Percentiles rank a stretch among this genome's conserved stretches.
Conservation (phyloP, 208 protist species). For the Crithidia bombi region DNA sequence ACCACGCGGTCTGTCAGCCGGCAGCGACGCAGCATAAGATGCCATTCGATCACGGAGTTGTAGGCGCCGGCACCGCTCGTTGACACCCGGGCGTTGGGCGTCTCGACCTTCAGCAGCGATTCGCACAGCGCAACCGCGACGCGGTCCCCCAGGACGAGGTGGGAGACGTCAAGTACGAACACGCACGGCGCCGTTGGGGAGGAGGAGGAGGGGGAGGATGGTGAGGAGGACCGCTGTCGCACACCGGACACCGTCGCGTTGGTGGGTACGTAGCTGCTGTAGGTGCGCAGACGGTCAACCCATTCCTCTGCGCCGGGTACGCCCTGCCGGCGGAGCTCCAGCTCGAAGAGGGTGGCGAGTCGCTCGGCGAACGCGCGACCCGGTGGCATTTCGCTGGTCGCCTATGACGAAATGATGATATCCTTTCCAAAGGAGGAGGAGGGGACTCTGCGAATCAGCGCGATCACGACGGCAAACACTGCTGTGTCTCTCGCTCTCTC, state of each 20-base stretch:
- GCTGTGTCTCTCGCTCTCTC: too few relatives aligned
- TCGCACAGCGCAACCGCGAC: slow-evolving; percentile 63
- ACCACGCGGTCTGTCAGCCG: slow-evolving; percentile 51
- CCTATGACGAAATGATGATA: too few relatives aligned
- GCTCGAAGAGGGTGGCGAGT: slow-evolving; percentile 35
- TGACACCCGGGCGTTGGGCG: background rate
- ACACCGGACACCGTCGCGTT: too few relatives aligned
- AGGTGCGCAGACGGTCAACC: slow-evolving; percentile 20
- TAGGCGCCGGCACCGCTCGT: too few relatives aligned
- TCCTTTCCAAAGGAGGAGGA: too few relatives aligned
- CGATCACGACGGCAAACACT: too few relatives aligned
- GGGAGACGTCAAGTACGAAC: slow-evolving; percentile 37
- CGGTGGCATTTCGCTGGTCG: slow-evolving; percentile 13
- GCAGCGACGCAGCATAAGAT: slow-evolving; percentile 45
- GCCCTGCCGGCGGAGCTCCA: slow-evolving; percentile 69
- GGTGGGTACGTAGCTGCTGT: slow-evolving; percentile 22
- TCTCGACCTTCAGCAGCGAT: slow-evolving; percentile 56
- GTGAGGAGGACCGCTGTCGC: background rate
- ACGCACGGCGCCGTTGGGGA: background rate
- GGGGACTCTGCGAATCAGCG: background rate
- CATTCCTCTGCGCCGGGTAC: slow-evolving; percentile 35
- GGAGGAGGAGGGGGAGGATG: background rate
- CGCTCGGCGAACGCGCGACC: slow-evolving; percentile 29
- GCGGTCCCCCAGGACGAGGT: slow-evolving; percentile 49
- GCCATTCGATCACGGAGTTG: slow-evolving; percentile 38